phyloP scores from a whole-genome alignment of 116 monocot species.

The Papilionanthe hybrid region DNA sequence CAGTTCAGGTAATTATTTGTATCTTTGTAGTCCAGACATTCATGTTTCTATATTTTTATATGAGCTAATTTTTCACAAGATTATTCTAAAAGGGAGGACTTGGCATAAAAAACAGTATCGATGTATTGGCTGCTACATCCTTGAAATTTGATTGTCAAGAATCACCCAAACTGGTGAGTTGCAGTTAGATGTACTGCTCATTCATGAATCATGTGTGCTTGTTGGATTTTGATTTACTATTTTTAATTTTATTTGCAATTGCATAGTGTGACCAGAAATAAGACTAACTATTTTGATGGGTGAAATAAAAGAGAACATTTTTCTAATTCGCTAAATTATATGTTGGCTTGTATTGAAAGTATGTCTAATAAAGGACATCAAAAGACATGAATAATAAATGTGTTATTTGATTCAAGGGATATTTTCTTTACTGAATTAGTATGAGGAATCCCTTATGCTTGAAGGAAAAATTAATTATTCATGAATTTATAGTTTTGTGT shows the following conservation, averaged over 20 bases:
- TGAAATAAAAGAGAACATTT: not conserved
- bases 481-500: not conserved
- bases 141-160: constrained; percentile 67
- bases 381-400: not conserved
- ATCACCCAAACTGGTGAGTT: constrained; percentile 82
- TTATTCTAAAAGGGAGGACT: constrained; percentile 65
- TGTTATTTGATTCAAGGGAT: not conserved
- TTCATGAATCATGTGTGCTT: not conserved
- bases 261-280: not conserved
- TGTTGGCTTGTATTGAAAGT: not conserved
- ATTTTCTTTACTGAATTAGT: not conserved
- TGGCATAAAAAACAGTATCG: constrained; percentile 76
- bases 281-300: not conserved
- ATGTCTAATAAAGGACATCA: not conserved
- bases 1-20: constrained; percentile 66
- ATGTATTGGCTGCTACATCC: constrained; percentile 48
- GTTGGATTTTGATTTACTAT: not conserved
- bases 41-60: constrained; percentile 2
- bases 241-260: not conserved
- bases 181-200: not conserved
- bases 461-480: not conserved
- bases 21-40: not conserved
- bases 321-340: not conserved
- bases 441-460: not conserved
- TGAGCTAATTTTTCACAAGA: not conserved